Base-by-base conservation (phyloP, 768 basidiomycete genomes). In the Boletus edulis region DNA sequence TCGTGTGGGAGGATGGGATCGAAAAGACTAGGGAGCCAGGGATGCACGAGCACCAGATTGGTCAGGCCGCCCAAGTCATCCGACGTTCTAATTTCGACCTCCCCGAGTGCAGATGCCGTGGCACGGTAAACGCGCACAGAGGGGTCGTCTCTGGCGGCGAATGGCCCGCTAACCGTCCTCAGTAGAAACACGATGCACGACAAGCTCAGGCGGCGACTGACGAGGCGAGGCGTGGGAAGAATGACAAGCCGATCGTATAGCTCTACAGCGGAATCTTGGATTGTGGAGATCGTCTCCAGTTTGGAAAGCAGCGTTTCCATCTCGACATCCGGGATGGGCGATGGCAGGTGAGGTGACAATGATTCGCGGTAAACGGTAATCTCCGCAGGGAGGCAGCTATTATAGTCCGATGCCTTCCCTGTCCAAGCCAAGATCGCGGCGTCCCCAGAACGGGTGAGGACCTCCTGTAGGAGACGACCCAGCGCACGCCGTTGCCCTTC, bases 401-500 rank as follows among this genome's bases (percentile, higher is more conserved):
- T 67, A 22, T 64, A 65, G 13, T 50, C 55, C 11, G 62, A 64
- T 20, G 55, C 41, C 43, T 55, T 56, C 7, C 63, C 65, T 5
- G 58, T 57, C 63, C 64, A 65, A 5, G 49, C 59, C 11, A 65
- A 56, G 17, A 64, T 49, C 1, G 50, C 46, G 4, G 29, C 15
- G 11, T 65, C 64, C 10, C 59, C 54, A 1, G 64, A 65, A 17
- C 49, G 54, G 3, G 54, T 53, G 13, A 65, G 48, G 14, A 65
- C 47, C 18, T 56, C 53, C 17, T 56, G 46, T 11, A 65, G 45
- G 7, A 71, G 59, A 18, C 69, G 59, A 7, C 60, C 56, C 18
- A 69, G 58, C 0, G 68, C 68, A n/a, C 56, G 53, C 13, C 48
- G 38, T 37, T 57, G 49, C 10, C 67, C 64, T 39, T 68, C 67